Conservation (phyloP, 75 land plant species). For the Pseudotsuga menziesii region DNA sequence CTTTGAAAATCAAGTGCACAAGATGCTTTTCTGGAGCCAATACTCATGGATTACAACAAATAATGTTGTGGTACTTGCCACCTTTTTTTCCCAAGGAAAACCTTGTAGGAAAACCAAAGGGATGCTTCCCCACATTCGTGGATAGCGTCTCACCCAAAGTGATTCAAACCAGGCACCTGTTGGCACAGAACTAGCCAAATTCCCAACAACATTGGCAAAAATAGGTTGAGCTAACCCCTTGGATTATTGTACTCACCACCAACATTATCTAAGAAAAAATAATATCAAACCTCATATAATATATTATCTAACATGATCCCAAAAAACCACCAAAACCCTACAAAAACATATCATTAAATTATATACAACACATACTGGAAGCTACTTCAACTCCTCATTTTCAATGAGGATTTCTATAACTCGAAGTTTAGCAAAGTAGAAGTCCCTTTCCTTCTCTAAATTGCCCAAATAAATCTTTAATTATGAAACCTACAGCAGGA, state of each 20-base stretch:
- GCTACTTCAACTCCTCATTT: slow-evolving; percentile 53
- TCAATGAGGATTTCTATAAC: slow-evolving; percentile 86
- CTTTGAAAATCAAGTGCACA: not conserved
- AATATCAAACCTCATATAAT: not conserved
- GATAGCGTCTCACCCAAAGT: too few species aligned
- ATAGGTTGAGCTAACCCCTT: too few species aligned
- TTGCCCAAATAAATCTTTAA: slow-evolving; percentile 59
- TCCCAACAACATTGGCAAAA: too few species aligned
- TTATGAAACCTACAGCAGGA: slow-evolving; percentile 44
- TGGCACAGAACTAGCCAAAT: too few species aligned
- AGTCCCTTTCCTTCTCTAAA: slow-evolving; percentile 90
- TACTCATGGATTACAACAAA: not conserved
- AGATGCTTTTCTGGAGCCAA: not conserved
- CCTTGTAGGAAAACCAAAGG: too few species aligned
- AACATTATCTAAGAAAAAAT: too few species aligned
- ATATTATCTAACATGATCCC: not conserved
- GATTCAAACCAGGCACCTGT: too few species aligned
- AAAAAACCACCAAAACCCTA: not conserved
- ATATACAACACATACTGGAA: slow-evolving; percentile 32
- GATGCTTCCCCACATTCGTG: too few species aligned
- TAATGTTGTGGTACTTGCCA: not conserved
- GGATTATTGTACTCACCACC: too few species aligned
- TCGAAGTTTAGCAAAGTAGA: slow-evolving; percentile 78
- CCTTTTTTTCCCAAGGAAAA: too few species aligned
- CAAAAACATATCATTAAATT: not conserved